phyloP scores from a whole-genome alignment of 2,329 filamentous ascomycete species.

The Fusarium foetens region DNA sequence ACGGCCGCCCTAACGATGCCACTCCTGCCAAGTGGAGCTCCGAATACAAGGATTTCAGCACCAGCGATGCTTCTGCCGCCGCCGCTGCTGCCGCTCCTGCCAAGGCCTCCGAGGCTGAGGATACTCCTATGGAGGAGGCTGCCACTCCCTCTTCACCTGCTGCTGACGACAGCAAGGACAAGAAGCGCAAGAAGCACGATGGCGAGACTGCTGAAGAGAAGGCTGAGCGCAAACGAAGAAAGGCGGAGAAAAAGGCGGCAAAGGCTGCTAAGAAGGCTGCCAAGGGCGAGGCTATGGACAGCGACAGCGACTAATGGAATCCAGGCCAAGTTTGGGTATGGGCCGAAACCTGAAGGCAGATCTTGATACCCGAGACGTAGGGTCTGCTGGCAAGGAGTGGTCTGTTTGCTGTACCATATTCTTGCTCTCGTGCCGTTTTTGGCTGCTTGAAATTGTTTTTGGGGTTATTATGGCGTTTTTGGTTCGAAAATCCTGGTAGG shows the following conservation, averaged over 20 bases:
- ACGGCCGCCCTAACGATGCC: constrained; percentile 87
- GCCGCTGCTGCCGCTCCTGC: constrained; percentile 56
- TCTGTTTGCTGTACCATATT: constrained; percentile 46
- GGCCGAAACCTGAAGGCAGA: constrained; percentile 21
- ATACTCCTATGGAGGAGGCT: constrained; percentile 50
- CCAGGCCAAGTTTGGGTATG: constrained; percentile 14
- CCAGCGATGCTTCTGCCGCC: constrained; percentile 59
- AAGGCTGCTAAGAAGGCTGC: constrained; percentile 66
- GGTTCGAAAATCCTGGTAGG: constrained; percentile 46
- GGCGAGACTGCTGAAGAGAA: constrained; percentile 78
- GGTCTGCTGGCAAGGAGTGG: constrained; percentile 41
- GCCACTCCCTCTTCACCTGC: constrained; percentile 51
- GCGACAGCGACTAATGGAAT: constrained; percentile 60
- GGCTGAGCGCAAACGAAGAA: constrained; percentile 68
- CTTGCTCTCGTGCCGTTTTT: constrained; percentile 36
- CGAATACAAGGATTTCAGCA: constrained; percentile 91
- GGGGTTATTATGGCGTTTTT: constrained; percentile 43
- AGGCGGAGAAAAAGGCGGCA: constrained; percentile 69
- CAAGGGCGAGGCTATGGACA: constrained; percentile 62
- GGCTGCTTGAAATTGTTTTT: constrained; percentile 38
- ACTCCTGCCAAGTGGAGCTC: constrained; percentile 93
- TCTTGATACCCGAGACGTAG: constrained; percentile 38
- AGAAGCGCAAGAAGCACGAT: constrained; percentile 83
- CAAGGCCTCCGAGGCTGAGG: constrained; percentile 51
- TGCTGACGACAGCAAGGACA: constrained; percentile 67